phyloP scores from a whole-genome alignment of 257 asterid species.

The Nicotiana benthamiana region DNA sequence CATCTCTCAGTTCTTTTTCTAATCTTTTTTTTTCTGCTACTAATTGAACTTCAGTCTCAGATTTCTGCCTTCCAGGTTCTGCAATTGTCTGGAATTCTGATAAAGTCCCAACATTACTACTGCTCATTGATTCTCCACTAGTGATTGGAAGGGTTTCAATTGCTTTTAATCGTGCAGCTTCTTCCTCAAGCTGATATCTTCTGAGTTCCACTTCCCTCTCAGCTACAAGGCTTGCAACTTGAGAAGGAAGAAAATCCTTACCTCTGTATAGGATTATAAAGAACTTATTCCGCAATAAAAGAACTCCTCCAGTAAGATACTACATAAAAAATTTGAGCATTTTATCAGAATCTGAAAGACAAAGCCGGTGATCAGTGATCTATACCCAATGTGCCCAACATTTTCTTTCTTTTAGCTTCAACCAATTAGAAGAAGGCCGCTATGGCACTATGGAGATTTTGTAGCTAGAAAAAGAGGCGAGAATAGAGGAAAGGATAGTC shows the following conservation, averaged over 20 bases:
- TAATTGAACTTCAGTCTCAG: slow-evolving; percentile 44
- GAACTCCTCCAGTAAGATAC: slow-evolving; percentile 84
- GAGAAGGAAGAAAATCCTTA: slow-evolving; percentile 77
- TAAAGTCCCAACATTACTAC: slow-evolving; percentile 52
- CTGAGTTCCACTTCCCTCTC: slow-evolving; percentile 60
- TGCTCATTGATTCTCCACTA: slow-evolving; percentile 25
- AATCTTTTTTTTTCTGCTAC: slow-evolving; percentile 52
- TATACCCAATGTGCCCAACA: background rate
- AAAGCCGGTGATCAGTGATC: background rate
- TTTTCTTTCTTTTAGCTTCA: background rate
- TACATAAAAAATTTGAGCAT: slow-evolving; percentile 32
- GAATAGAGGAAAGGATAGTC: background rate
- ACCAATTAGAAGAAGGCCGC: background rate
- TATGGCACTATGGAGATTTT: background rate
- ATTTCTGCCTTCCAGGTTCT: slow-evolving; percentile 21
- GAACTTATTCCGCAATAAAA: slow-evolving; percentile 79
- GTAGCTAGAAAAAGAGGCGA: background rate
- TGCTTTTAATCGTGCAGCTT: slow-evolving; percentile 72
- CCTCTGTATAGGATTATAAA: slow-evolving; percentile 82
- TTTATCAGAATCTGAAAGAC: slow-evolving; percentile 16
- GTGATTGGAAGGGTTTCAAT: slow-evolving; percentile 37
- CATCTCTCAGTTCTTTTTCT: slow-evolving; percentile 63
- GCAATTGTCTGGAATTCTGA: slow-evolving; percentile 60
- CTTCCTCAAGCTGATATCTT: slow-evolving; percentile 61
- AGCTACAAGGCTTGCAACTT: slow-evolving; percentile 55